Evolutionary conservation across 2,329 filamentous ascomycete genomes (phyloP).

Genomic region (Remersonia thermophila): DNA sequence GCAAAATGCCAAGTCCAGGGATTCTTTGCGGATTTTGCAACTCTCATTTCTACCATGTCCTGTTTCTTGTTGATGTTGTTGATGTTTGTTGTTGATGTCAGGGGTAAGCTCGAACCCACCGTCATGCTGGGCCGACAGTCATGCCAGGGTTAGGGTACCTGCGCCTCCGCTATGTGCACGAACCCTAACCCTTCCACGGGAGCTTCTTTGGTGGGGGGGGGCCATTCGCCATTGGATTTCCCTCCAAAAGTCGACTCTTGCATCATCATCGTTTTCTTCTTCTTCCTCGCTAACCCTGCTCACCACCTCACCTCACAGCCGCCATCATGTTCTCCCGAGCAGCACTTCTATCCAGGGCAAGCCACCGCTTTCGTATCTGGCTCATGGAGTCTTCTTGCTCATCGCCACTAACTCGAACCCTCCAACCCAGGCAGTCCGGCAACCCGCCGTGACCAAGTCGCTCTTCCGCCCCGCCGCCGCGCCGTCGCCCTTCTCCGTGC

Average conservation of each 20-base stretch:
- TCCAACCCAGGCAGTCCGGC: slow-evolving; percentile 12
- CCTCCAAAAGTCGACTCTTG: slow-evolving; percentile 1
- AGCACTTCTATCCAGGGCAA: slow-evolving; percentile 14
- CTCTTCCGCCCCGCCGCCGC: slow-evolving; percentile 5
- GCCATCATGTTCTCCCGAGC: slow-evolving; percentile 13
- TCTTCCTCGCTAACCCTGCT: neutral
- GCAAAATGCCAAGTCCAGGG: no score
- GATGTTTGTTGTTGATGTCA: no score
- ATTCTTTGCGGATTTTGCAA: no score
- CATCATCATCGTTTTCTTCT: slow-evolving; percentile 3
- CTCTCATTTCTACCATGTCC: no score
- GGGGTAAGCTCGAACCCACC: no score
- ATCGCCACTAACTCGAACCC: neutral
- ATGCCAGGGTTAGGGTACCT: no score
- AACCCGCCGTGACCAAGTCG: slow-evolving; percentile 3
- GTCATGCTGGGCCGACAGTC: no score
- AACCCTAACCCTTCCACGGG: slow-evolving; percentile 14
- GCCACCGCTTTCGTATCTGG: no score
- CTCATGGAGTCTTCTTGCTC: neutral
- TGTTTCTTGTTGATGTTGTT: no score
- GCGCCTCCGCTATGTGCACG: no score
- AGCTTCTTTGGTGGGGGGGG: no score
- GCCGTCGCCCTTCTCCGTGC: slow-evolving; percentile 4
- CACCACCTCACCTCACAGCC: neutral
- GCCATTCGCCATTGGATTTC: no score